Conservation (phyloP, 2,329 filamentous ascomycete species). For the Penicillium sp. region DNA sequence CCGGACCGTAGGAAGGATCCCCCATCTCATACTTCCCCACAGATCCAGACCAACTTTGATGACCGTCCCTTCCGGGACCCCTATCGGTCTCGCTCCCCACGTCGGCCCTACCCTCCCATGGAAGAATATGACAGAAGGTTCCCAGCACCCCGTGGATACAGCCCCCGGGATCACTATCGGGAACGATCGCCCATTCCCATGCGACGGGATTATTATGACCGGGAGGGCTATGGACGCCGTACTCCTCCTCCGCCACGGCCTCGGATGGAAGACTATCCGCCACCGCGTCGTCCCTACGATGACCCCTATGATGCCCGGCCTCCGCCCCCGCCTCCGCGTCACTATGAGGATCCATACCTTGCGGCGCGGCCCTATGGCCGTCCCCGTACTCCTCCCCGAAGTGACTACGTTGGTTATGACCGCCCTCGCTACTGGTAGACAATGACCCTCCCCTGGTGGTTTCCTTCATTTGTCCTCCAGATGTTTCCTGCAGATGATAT, state of each 20-base stretch:
- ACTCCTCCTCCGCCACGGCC: slow-evolving; percentile 79
- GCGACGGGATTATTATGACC: slow-evolving; percentile 82
- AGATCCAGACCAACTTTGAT: slow-evolving; percentile 65
- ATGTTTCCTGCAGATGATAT: slow-evolving; percentile 11
- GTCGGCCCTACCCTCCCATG: slow-evolving; percentile 63
- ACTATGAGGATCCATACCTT: slow-evolving; percentile 61
- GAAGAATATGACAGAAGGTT: slow-evolving; percentile 85
- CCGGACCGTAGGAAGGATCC: slow-evolving; percentile 20
- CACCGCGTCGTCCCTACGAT: slow-evolving; percentile 57
- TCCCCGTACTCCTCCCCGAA: slow-evolving; percentile 43
- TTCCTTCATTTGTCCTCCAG: slow-evolving; percentile 16
- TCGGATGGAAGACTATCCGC: slow-evolving; percentile 73
- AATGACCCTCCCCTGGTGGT: slow-evolving; percentile 1
- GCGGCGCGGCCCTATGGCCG: slow-evolving; percentile 55
- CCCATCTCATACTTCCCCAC: slow-evolving; percentile 28
- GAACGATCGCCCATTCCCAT: slow-evolving; percentile 72
- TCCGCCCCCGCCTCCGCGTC: slow-evolving; percentile 51
- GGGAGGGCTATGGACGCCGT: slow-evolving; percentile 72
- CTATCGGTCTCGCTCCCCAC: slow-evolving; percentile 79
- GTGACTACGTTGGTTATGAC: slow-evolving; percentile 44
- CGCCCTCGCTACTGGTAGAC: slow-evolving; percentile 48
- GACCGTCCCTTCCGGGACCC: slow-evolving; percentile 67
- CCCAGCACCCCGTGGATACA: slow-evolving; percentile 76
- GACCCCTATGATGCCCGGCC: slow-evolving; percentile 58
- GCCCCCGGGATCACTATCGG: slow-evolving; percentile 81